Percentiles rank a stretch among this genome's conserved stretches.
These are phyloP conservation scores for Bombardia bombarda DNA, from an alignment of 495 filamentous ascomycete genomes.

Conservation along the genomic window DNA sequence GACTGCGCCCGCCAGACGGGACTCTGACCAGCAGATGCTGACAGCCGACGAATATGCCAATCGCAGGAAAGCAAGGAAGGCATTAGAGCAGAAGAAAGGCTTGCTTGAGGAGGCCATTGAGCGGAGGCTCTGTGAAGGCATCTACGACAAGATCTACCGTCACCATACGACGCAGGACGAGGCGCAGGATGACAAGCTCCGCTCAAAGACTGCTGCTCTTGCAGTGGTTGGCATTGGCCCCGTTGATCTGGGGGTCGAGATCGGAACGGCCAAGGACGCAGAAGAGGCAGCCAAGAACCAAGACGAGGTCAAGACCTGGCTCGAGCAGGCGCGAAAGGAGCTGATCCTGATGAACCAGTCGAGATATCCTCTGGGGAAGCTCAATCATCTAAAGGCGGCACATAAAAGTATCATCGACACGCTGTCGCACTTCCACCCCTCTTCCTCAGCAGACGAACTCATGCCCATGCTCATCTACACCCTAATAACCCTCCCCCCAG, in stretches of 20 bases:
- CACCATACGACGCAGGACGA: conserved; percentile 91
- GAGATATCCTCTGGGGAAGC: conserved; percentile 82
- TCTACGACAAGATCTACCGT: conserved; percentile 83
- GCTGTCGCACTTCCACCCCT: conserved; percentile 65
- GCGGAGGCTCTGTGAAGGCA: conserved; percentile 71
- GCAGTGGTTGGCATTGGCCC: conserved; percentile 83
- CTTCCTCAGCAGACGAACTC: conserved; percentile 93
- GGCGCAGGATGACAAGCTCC: conserved; percentile 86
- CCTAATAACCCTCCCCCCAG: conserved; percentile 80
- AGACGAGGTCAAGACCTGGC: conserved; percentile 60
- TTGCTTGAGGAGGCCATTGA: conserved; percentile 91
- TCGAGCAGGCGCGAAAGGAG: conserved; percentile 65
- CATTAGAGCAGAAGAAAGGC: conserved; percentile 65
- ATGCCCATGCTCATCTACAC: conserved; percentile 94
- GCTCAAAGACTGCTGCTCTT: conserved; percentile 89
- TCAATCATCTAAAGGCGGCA: conserved; percentile 76
- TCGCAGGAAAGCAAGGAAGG: conserved; percentile 66
- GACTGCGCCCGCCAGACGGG: conserved; percentile 19
- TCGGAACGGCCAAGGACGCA: conserved; percentile 42
- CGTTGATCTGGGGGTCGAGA: conserved; percentile 75
- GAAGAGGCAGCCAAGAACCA: conserved; percentile 53
- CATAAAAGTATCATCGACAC: conserved; percentile 95
- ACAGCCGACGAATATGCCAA: conserved; percentile 77
- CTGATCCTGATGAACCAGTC: conserved; percentile 79
- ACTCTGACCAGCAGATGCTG: conserved; percentile 78